Evolutionary conservation across 768 basidiomycete species (phyloP).

Genomic region (Lyophyllum shimeji): DNA sequence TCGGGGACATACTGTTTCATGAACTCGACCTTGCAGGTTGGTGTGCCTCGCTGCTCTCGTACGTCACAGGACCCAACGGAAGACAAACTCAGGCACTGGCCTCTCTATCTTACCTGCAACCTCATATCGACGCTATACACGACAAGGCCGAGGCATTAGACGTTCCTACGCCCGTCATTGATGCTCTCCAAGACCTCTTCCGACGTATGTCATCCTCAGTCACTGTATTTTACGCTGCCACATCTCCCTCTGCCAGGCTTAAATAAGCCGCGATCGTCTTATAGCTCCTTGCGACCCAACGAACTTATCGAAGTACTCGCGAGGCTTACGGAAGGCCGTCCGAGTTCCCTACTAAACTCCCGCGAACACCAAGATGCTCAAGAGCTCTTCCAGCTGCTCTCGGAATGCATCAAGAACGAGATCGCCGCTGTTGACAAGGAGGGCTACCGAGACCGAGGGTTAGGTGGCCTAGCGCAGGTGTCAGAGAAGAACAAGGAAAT

Average conservation of each 20-base stretch:
- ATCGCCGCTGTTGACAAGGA: constrained; percentile 72
- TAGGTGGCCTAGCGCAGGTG: constrained; percentile 48
- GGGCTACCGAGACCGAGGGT: constrained; percentile 65
- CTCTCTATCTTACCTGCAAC: constrained; percentile 79
- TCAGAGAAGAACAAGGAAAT: constrained; percentile 30
- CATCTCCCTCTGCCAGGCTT: constrained; percentile 43
- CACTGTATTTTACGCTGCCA: neutral
- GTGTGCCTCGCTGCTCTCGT: constrained; percentile 17
- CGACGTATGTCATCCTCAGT: constrained; percentile 45
- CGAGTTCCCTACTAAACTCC: constrained; percentile 73
- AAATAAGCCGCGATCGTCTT: constrained; percentile 59
- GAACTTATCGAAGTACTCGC: constrained; percentile 72
- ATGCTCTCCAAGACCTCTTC: constrained; percentile 72
- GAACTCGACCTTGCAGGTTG: constrained; percentile 91
- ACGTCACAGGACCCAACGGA: constrained; percentile 1
- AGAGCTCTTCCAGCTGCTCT: constrained; percentile 93
- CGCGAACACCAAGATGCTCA: constrained; percentile 98
- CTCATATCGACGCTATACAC: constrained; percentile 75
- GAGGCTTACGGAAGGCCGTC: constrained; percentile 47
- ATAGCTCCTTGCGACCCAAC: constrained; percentile 67
- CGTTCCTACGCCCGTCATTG: constrained; percentile 84
- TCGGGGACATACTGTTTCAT: constrained; percentile 98
- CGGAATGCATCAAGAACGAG: constrained; percentile 88
- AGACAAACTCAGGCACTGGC: constrained; percentile 73
- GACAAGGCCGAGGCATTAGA: constrained; percentile 76